These are phyloP conservation scores for Cyclanthera cordifolia DNA, from an alignment of 306 rosid species.

Conservation along the genomic window DNA sequence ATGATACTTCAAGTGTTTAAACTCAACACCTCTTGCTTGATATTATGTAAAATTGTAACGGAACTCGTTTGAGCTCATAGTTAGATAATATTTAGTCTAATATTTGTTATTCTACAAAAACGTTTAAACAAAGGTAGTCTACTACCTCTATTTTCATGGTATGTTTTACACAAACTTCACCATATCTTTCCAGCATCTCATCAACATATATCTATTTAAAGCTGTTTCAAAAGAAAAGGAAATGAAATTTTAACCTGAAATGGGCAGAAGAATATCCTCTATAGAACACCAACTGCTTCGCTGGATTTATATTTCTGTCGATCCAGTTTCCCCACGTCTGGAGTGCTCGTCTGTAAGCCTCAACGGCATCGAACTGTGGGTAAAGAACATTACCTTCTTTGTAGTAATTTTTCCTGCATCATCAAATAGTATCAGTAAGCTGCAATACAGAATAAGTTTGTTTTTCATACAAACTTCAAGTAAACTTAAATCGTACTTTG, in stretches of 20 bases:
- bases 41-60: too few species aligned
- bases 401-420: slow-evolving; percentile 69
- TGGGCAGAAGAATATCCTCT: slow-evolving; percentile 93
- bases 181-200: neutral
- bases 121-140: too few species aligned
- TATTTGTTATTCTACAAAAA: too few species aligned
- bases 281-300: slow-evolving; percentile 61
- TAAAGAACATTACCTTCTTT: slow-evolving; percentile 69
- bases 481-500: neutral
- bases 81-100: too few species aligned
- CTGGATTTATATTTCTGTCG: slow-evolving; percentile 54
- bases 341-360: slow-evolving; percentile 69
- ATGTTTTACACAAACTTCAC: too few species aligned
- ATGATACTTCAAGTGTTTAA: too few species aligned
- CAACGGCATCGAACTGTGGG: slow-evolving; percentile 64
- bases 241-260: slow-evolving; percentile 49
- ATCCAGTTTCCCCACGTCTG: slow-evolving; percentile 87
- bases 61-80: too few species aligned
- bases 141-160: too few species aligned
- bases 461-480: neutral
- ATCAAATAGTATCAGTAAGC: neutral
- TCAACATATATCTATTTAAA: neutral
- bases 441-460: neutral
- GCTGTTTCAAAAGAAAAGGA: neutral
- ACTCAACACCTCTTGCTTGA: too few species aligned